Evolutionary conservation across 2,329 filamentous ascomycete species (phyloP).

Genomic region (Cylindrodendrum hubeiense): DNA sequence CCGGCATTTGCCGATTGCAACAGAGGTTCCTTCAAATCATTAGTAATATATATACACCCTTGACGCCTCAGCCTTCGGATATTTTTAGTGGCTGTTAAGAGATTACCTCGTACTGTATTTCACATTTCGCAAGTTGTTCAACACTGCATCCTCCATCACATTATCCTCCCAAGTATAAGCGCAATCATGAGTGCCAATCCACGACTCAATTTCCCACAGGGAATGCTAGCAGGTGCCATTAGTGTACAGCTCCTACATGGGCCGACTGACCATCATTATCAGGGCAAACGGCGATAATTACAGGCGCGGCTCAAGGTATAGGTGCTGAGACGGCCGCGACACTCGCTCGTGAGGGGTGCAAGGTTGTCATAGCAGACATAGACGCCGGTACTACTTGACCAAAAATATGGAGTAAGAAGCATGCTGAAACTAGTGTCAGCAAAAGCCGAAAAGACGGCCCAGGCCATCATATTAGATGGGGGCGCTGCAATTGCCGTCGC

Average conservation of each 20-base stretch:
- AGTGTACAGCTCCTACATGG: neutral
- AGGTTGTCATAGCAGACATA: slow-evolving; percentile 20
- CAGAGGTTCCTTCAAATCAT: too few species aligned
- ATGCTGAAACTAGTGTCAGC: neutral
- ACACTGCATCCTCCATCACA: neutral
- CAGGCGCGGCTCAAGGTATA: slow-evolving; percentile 21
- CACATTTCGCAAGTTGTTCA: neutral
- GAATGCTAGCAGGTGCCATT: slow-evolving; percentile 17
- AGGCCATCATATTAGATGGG: slow-evolving; percentile 17
- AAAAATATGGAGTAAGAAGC: neutral
- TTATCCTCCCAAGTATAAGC: neutral
- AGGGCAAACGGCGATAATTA: slow-evolving; percentile 26
- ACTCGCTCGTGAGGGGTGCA: slow-evolving; percentile 18
- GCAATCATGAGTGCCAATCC: slow-evolving; percentile 8
- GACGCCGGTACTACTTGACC: slow-evolving; percentile 10
- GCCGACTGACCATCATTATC: neutral
- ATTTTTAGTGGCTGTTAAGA: neutral
- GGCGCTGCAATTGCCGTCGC: slow-evolving; percentile 16
- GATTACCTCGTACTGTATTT: neutral
- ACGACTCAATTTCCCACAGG: slow-evolving; percentile 23
- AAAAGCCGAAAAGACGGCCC: slow-evolving; percentile 15
- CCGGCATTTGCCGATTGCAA: too few species aligned
- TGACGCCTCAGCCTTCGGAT: neutral
- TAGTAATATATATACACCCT: too few species aligned
- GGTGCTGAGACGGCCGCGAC: slow-evolving; percentile 19